Conservation (phyloP, 2,329 filamentous ascomycete species). For the Paraphoma sp. region DNA sequence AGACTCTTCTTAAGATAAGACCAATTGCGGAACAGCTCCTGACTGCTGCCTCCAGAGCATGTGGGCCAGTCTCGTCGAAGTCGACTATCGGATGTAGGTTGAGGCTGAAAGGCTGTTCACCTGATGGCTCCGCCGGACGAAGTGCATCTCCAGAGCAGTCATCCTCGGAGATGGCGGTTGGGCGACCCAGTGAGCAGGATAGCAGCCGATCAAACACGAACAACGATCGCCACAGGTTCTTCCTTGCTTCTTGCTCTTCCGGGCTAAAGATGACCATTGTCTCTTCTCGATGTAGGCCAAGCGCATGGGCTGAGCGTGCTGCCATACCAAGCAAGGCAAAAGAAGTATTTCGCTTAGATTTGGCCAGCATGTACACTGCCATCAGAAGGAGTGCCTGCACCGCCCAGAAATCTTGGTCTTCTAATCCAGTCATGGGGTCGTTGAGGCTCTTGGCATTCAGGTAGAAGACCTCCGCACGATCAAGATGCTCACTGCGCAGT, state of each 20-base stretch:
- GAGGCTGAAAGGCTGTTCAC: slow-evolving; percentile 23
- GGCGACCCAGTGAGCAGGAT: slow-evolving; percentile 67
- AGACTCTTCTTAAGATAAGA: slow-evolving; percentile 64
- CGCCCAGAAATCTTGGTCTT: slow-evolving; percentile 70
- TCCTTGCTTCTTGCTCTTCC: slow-evolving; percentile 57
- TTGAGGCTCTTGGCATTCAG: slow-evolving; percentile 63
- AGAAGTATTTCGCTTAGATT: slow-evolving; percentile 68
- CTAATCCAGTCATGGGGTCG: slow-evolving; percentile 59
- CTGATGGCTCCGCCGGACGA: slow-evolving; percentile 33
- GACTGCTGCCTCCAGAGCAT: slow-evolving; percentile 62
- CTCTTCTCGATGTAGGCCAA: slow-evolving; percentile 69
- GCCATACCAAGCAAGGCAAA: slow-evolving; percentile 69
- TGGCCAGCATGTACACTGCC: slow-evolving; percentile 68
- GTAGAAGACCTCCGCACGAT: slow-evolving; percentile 69
- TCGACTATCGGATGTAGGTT: slow-evolving; percentile 17
- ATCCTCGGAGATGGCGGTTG: slow-evolving; percentile 66
- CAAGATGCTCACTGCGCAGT: slow-evolving; percentile 56
- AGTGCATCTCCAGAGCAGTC: slow-evolving; percentile 64
- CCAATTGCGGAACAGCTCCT: slow-evolving; percentile 66
- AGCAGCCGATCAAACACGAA: slow-evolving; percentile 71
- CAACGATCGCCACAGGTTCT: slow-evolving; percentile 69
- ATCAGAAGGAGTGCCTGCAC: slow-evolving; percentile 69
- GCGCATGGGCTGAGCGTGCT: slow-evolving; percentile 66
- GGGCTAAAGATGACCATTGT: slow-evolving; percentile 61
- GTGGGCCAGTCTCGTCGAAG: slow-evolving; percentile 45